Percentiles rank a stretch among this genome's conserved stretches.
phyloP scores from a whole-genome alignment of 2,329 filamentous ascomycete species.

The Didymella keratinophila region DNA sequence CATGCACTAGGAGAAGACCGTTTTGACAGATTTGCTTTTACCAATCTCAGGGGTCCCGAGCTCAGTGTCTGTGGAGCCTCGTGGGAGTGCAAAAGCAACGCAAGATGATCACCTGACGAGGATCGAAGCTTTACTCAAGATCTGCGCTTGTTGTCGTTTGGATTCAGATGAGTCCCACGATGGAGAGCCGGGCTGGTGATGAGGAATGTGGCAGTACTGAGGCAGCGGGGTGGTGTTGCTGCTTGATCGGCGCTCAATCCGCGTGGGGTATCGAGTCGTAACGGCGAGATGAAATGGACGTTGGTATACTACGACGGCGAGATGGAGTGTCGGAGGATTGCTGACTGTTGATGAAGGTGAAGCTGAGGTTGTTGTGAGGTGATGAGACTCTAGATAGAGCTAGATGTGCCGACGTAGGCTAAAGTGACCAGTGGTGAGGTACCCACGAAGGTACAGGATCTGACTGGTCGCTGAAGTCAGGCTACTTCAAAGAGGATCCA shows the following conservation, averaged over 20 bases:
- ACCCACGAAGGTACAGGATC: slow-evolving; percentile 38
- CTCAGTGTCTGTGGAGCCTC: neutral
- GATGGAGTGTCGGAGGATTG: slow-evolving; percentile 29
- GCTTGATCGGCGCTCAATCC: slow-evolving; percentile 22
- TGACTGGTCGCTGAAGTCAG: slow-evolving; percentile 49
- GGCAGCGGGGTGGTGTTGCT: slow-evolving; percentile 10
- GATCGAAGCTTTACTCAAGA: neutral
- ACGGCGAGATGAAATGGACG: slow-evolving; percentile 22
- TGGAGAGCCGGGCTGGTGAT: slow-evolving; percentile 4
- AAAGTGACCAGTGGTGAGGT: slow-evolving; percentile 47
- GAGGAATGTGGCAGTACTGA: slow-evolving; percentile 13
- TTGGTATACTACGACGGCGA: neutral
- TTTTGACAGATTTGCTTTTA: neutral
- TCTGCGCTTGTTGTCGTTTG: neutral
- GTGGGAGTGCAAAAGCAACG: neutral
- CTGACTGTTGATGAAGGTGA: slow-evolving; percentile 33
- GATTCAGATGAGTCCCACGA: neutral
- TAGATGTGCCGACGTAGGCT: slow-evolving; percentile 45
- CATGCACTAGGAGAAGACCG: slow-evolving; percentile 40
- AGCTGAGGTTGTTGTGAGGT: slow-evolving; percentile 35
- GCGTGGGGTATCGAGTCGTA: slow-evolving; percentile 21
- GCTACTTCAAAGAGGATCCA: slow-evolving; percentile 47
- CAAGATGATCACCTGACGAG: slow-evolving; percentile 4
- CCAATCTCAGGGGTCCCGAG: slow-evolving; percentile 5
- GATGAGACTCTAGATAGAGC: slow-evolving; percentile 41